Evolutionary conservation across 768 basidiomycete genomes (phyloP), one percentile per base, ranked within the genome.

Genomic region (Boletus edulis): DNA sequence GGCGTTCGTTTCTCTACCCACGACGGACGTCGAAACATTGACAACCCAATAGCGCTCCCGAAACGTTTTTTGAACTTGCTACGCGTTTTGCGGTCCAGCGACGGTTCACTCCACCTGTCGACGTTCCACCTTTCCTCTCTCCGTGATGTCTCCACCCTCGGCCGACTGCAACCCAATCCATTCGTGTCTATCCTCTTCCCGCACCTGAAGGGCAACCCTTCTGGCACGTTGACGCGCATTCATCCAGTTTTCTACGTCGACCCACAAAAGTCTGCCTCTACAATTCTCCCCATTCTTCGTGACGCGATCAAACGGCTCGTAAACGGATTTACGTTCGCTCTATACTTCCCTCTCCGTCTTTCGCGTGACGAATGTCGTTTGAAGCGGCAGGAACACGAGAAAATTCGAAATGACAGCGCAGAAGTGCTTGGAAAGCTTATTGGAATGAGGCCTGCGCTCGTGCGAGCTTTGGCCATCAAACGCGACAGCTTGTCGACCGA

Each of bases 401-500:
- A 69, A 27, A 75, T 89, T 3, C 79, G 91, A 13, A 81, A 94
- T 61, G 77, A 83, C 59, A 78, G 83, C 5, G 91, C 91, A 0
- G 77, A 85, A 59, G 72, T 77, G 8, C 78, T 94, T 5, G 92
- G 92, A 1, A 67, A 70, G 3, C 76, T 94, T 7, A 75, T 84
- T 1, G 76, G 73, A 40, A 74, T 83, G 63, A 79, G 88, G 20
- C 76, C 77, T 10, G 52, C 66, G 8, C 69, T 86, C n/a, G 63
- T 73, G 15, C 54, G 61, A 14, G 66, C 74, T 22, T 59, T 81
- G 18, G 41, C 61, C 46, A 35, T 62, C 48, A 43, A 51, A 22
- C 46, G 5, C 29, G 49, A 48, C 11, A 43, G 42, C 42, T 18
- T 18, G 17, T 44, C 58, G 9, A 29, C 15, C 14, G 37, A 55